Evolutionary conservation across 192 early-diverging fungal species (phyloP).

Genomic region (Powellomyces hirtus): DNA sequence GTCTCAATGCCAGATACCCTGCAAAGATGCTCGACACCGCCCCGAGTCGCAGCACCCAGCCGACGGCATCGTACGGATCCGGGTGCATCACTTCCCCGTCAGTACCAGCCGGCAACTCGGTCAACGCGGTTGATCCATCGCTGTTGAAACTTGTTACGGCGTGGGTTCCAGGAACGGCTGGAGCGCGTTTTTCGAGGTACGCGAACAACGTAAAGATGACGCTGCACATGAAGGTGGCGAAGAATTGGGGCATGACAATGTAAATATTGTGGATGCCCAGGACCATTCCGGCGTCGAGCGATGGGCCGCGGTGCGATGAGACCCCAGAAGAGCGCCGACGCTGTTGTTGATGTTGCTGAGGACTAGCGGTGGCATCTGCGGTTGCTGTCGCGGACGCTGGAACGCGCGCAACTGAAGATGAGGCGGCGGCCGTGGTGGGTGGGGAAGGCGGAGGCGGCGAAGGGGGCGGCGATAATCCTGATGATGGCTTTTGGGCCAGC

Average conservation of each 20-base stretch:
- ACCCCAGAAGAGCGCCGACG: background rate
- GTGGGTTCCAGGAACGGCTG: conserved; percentile 32
- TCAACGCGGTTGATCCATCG: conserved; percentile 1
- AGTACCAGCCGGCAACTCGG: background rate
- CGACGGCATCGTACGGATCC: conserved; percentile 49
- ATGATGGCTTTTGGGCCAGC: background rate
- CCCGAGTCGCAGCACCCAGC: conserved; percentile 70
- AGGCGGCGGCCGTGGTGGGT: background rate
- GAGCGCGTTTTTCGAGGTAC: background rate
- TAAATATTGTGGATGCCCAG: conserved; percentile 96
- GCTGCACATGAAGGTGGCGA: conserved; percentile 73
- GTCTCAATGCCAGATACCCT: conserved; percentile 49
- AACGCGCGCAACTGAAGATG: too few relatives aligned
- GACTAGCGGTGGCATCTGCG: background rate
- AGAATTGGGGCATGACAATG: conserved; percentile 90
- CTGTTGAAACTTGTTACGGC: background rate
- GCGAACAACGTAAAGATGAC: conserved; percentile 66
- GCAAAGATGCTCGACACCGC: conserved; percentile 68
- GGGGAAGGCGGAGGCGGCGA: background rate
- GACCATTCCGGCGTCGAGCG: conserved; percentile 51
- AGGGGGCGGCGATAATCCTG: background rate
- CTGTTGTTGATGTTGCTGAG: background rate
- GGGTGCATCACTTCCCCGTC: background rate
- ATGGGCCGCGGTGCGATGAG: background rate
- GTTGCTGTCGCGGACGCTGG: too few relatives aligned